A percentile compares a stretch with the other conserved stretches of the same genome.
These are phyloP conservation scores for Rachicladosporium sp. DNA, from an alignment of 2,329 filamentous ascomycete genomes.

Conservation along the genomic window DNA sequence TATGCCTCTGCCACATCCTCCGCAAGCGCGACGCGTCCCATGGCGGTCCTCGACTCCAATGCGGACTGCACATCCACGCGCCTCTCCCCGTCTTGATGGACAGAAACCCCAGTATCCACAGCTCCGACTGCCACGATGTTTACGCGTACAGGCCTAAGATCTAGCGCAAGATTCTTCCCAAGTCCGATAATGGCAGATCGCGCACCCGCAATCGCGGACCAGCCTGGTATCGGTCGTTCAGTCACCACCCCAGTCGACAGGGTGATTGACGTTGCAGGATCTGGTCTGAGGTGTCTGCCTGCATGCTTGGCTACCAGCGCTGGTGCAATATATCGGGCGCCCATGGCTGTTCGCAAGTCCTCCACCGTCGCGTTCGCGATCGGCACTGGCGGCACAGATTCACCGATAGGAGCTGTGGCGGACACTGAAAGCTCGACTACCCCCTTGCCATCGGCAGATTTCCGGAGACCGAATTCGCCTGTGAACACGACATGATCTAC, in stretches of 20 bases:
- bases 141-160: slow-evolving; percentile 51
- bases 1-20: slow-evolving; percentile 37
- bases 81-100: slow-evolving; percentile 16
- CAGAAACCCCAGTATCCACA: slow-evolving; percentile 24
- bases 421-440: too few species aligned
- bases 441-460: too few species aligned
- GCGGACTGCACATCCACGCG: slow-evolving; percentile 27
- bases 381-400: slow-evolving; percentile 28
- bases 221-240: slow-evolving; percentile 40
- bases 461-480: too few species aligned
- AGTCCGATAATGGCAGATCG: slow-evolving; percentile 42
- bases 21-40: slow-evolving; percentile 24
- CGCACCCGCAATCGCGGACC: slow-evolving; percentile 37
- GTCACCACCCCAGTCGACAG: slow-evolving; percentile 43
- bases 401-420: slow-evolving; percentile 29
- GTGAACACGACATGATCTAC: slow-evolving; percentile 48
- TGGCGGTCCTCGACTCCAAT: slow-evolving; percentile 18
- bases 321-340: slow-evolving; percentile 39
- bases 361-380: slow-evolving; percentile 32
- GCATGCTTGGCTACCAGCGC: slow-evolving; percentile 40
- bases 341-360: slow-evolving; percentile 27
- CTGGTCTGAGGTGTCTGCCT: slow-evolving; percentile 4
- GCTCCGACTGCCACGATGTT: slow-evolving; percentile 49
- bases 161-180: slow-evolving; percentile 45
- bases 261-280: slow-evolving; percentile 35